Percentiles rank a stretch among this genome's conserved stretches.
These are phyloP conservation scores for Stephania japonica DNA, from an alignment of 164 flowering plant genomes.

Conservation along the genomic window DNA sequence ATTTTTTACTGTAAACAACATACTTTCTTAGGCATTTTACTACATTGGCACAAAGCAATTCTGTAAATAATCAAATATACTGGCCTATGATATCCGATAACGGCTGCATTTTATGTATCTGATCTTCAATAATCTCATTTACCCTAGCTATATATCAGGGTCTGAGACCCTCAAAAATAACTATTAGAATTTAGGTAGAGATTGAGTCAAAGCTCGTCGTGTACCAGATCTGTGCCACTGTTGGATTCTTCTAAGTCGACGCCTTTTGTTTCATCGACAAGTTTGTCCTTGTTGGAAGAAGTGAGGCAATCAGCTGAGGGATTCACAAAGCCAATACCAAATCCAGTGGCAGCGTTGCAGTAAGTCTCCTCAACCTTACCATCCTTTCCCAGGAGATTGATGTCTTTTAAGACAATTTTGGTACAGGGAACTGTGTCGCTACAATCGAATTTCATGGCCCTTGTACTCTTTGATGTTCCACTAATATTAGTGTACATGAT, in stretches of 20 bases:
- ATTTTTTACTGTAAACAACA: not conserved
- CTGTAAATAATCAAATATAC: not conserved
- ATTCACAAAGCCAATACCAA: conserved; percentile 54
- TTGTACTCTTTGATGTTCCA: conserved; percentile 67
- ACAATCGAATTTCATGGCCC: conserved; percentile 89
- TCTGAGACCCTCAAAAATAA: not conserved
- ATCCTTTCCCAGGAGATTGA: conserved; percentile 55
- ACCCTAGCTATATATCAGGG: not conserved
- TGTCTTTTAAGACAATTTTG: conserved; percentile 55
- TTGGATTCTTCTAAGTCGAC: not conserved
- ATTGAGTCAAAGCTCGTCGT: conserved; percentile 43
- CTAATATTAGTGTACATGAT: conserved; percentile 72
- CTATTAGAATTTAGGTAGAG: not conserved
- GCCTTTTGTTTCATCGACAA: not conserved
- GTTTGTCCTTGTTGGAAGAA: not conserved
- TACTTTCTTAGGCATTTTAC: not conserved
- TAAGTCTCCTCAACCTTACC: conserved; percentile 74
- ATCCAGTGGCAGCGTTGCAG: conserved; percentile 76
- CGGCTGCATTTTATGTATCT: not conserved
- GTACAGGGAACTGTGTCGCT: conserved; percentile 90
- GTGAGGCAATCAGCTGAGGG: conserved; percentile 76
- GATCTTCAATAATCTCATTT: conserved; percentile 6
- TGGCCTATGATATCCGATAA: not conserved
- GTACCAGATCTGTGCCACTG: conserved; percentile 1
- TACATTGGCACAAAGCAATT: not conserved